Conservation (phyloP, 2,329 filamentous ascomycete genomes). For the Periglandula ipomoeae region DNA sequence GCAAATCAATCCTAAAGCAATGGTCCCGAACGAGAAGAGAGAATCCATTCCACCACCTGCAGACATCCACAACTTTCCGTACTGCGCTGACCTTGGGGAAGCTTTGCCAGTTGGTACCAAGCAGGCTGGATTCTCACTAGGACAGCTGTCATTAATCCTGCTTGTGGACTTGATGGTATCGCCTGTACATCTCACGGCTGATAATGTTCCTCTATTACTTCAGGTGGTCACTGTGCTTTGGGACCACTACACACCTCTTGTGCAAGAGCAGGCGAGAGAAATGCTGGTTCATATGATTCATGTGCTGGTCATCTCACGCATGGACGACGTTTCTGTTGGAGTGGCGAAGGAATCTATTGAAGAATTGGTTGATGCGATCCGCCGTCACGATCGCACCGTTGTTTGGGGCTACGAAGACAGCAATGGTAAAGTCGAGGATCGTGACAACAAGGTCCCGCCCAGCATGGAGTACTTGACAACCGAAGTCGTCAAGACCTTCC, state of each 20-base stretch:
- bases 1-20: slow-evolving; percentile 89
- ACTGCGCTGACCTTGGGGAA: slow-evolving; percentile 75
- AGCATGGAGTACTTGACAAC: slow-evolving; percentile 80
- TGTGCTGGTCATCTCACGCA: slow-evolving; percentile 74
- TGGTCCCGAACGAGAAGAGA: slow-evolving; percentile 84
- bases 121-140: slow-evolving; percentile 82
- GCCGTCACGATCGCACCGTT: slow-evolving; percentile 72
- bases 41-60: slow-evolving; percentile 59
- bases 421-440: slow-evolving; percentile 66
- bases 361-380: slow-evolving; percentile 77
- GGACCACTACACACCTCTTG: slow-evolving; percentile 93
- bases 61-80: slow-evolving; percentile 69
- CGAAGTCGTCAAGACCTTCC: slow-evolving; percentile 78
- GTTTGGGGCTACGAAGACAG: slow-evolving; percentile 94
- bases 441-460: slow-evolving; percentile 70
- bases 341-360: slow-evolving; percentile 68
- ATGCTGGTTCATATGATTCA: slow-evolving; percentile 98
- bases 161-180: slow-evolving; percentile 95
- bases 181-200: slow-evolving; percentile 67
- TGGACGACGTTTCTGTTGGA: slow-evolving; percentile 58
- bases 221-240: slow-evolving; percentile 90
- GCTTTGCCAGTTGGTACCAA: slow-evolving; percentile 83
- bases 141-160: slow-evolving; percentile 85
- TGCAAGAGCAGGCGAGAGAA: slow-evolving; percentile 93
- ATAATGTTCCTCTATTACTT: slow-evolving; percentile 75